A percentile compares a stretch with the other conserved stretches of the same genome.
These are phyloP conservation scores for Boletus sp. DNA, from an alignment of 768 basidiomycete species.

Conservation along the genomic window DNA sequence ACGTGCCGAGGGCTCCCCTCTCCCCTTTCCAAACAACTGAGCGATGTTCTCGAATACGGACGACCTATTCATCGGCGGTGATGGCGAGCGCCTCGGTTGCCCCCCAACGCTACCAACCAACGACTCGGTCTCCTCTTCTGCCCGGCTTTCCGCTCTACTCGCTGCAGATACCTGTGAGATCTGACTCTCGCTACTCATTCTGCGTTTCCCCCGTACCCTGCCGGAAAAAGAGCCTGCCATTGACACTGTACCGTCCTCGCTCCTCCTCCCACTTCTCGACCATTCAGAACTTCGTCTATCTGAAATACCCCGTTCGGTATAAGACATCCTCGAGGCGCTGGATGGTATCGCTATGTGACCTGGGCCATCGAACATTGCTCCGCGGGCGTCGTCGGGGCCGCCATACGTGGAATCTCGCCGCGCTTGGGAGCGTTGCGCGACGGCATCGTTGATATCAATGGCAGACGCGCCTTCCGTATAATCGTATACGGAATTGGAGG, in stretches of 20 bases:
- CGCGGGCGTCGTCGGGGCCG: constrained; percentile 49
- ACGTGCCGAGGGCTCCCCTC: constrained; percentile 42
- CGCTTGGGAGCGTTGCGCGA: constrained; percentile 49
- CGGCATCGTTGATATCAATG: constrained; percentile 64
- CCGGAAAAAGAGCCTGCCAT: constrained; percentile 27
- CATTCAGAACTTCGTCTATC: constrained; percentile 55
- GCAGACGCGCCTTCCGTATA: constrained; percentile 87
- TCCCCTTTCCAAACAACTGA: constrained; percentile 58
- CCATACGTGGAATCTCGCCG: constrained; percentile 69
- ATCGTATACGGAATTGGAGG: constrained; percentile 41
- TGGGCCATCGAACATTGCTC: constrained; percentile 77
- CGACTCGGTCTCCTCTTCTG: constrained; percentile 36
- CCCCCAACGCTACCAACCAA: constrained; percentile 28
- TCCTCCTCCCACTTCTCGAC: constrained; percentile 49
- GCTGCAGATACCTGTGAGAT: constrained; percentile 40
- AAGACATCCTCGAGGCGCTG: constrained; percentile 78
- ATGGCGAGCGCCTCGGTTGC: constrained; percentile 34
- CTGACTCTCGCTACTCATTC: constrained; percentile 44
- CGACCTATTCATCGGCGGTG: constrained; percentile 38
- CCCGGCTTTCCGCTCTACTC: constrained; percentile 39
- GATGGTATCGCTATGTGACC: constrained; percentile 65
- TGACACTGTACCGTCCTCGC: constrained; percentile 41
- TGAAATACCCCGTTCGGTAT: constrained; percentile 41
- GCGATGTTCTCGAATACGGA: constrained; percentile 66
- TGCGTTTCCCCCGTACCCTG: constrained; percentile 36